These are phyloP conservation scores for Aquilaria sinensis DNA, from an alignment of 345 rosid genomes.

Conservation along the genomic window DNA sequence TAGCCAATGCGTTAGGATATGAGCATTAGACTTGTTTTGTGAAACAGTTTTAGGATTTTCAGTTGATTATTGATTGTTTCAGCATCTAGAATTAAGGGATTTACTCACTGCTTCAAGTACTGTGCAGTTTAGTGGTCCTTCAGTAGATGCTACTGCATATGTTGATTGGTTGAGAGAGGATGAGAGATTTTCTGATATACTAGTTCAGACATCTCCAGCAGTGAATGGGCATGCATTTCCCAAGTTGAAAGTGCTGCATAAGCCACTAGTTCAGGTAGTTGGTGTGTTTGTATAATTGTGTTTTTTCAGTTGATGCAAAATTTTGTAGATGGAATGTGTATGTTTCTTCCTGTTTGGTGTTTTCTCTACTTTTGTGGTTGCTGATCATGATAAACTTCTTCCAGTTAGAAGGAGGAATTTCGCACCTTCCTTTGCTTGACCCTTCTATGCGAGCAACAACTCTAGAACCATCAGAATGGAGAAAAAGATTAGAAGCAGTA, in stretches of 20 bases:
- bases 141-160: conserved; percentile 65
- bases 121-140: conserved; percentile 90
- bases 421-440: conserved; percentile 79
- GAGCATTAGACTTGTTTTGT: too few species aligned
- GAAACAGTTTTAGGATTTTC: too few species aligned
- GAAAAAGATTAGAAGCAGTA: conserved; percentile 47
- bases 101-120: too few species aligned
- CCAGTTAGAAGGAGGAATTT: conserved; percentile 78
- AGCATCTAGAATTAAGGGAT: too few species aligned
- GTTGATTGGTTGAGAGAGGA: conserved; percentile 76
- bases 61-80: neutral
- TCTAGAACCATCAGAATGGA: conserved; percentile 80
- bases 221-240: conserved; percentile 78
- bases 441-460: conserved; percentile 70
- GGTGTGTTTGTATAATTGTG: conserved; percentile 1
- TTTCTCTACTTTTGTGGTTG: neutral
- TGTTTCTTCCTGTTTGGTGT: conserved; percentile 3
- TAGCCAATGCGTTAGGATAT: too few species aligned
- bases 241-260: conserved; percentile 74
- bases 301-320: neutral
- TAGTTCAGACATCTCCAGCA: conserved; percentile 86
- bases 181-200: conserved; percentile 55
- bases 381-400: conserved; percentile 4
- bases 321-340: neutral
- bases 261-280: conserved; percentile 87